Conservation (phyloP, 192 early-diverging fungal genomes). For the Coemansia erecta region DNA sequence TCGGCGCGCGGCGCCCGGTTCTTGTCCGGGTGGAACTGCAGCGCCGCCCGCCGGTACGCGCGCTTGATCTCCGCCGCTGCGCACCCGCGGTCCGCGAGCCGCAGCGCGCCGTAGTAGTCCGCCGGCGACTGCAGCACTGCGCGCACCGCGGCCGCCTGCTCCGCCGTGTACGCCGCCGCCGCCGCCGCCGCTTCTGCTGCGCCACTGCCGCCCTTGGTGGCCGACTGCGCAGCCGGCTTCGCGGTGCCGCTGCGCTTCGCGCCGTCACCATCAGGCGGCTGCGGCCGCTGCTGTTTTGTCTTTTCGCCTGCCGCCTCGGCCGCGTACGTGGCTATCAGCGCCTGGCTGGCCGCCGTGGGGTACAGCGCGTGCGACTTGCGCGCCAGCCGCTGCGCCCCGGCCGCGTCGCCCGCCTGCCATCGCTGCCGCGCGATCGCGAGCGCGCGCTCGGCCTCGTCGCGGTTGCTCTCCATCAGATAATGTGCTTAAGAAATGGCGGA, state of each 20-base stretch:
- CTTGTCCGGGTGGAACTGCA: constrained; percentile 95
- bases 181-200: constrained; percentile 35
- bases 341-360: constrained; percentile 65
- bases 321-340: constrained; percentile 51
- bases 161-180: constrained; percentile 71
- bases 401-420: constrained; percentile 62
- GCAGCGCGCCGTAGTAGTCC: constrained; percentile 84
- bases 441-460: constrained; percentile 81
- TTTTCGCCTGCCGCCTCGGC: too few relatives aligned
- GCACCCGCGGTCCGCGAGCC: constrained; percentile 61
- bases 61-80: constrained; percentile 89
- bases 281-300: neutral
- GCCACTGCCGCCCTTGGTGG: constrained; percentile 12
- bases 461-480: constrained; percentile 86
- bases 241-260: constrained; percentile 4
- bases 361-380: constrained; percentile 77
- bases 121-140: constrained; percentile 67
- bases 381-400: constrained; percentile 76
- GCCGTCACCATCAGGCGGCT: neutral
- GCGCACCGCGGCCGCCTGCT: constrained; percentile 78
- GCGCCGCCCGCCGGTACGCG: constrained; percentile 91
- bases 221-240: neutral
- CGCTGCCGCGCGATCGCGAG: constrained; percentile 75
- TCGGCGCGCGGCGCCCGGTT: constrained; percentile 93
- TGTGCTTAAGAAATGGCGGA: neutral